These are phyloP conservation scores for Solanum lignicaule DNA, from an alignment of 257 asterid genomes.

Conservation along the genomic window DNA sequence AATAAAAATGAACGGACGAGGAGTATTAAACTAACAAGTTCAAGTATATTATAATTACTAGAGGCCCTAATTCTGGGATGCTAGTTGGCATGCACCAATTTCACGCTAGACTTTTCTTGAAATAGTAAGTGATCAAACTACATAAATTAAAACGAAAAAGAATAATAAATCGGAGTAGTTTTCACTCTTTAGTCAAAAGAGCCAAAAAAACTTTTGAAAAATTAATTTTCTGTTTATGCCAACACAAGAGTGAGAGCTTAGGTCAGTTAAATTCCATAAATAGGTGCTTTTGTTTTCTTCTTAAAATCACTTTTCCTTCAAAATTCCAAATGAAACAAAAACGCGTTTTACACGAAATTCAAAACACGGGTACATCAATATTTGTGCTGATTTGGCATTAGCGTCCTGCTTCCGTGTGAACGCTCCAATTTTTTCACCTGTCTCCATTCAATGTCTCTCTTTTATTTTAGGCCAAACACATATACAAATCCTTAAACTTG, in stretches of 20 bases:
- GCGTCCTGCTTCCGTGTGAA: not conserved
- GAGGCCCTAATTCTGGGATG: not conserved
- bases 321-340: not conserved
- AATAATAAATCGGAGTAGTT: not conserved
- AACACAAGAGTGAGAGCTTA: not conserved
- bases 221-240: not conserved
- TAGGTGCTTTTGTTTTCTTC: not conserved
- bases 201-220: not conserved
- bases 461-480: no score
- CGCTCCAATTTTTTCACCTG: not conserved
- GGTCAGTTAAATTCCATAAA: not conserved
- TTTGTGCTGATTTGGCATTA: not conserved
- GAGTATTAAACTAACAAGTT: not conserved
- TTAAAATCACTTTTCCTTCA: not conserved
- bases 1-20: not conserved
- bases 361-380: not conserved
- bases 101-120: not conserved
- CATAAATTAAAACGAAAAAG: not conserved
- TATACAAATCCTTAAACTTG: no score
- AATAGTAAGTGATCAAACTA: not conserved
- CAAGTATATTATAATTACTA: not conserved
- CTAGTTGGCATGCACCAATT: not conserved
- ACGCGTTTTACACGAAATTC: not conserved
- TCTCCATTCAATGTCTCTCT: not conserved
- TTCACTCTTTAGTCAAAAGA: not conserved